Conservation (phyloP, 768 basidiomycete species). For the Russula virescens region DNA sequence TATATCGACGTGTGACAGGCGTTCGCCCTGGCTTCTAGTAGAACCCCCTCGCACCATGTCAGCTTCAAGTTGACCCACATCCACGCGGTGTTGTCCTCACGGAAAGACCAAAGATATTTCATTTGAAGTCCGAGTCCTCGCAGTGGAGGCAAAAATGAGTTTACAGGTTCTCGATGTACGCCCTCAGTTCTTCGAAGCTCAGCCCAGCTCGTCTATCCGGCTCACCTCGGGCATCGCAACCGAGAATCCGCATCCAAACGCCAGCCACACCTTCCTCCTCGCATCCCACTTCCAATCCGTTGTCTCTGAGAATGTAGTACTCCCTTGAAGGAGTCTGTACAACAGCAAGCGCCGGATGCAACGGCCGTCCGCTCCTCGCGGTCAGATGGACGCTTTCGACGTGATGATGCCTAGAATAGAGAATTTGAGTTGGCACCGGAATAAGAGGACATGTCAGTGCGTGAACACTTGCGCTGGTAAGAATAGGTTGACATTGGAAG, state of each 20-base stretch:
- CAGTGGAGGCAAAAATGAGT: constrained; percentile 43
- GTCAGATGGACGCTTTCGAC: constrained; percentile 71
- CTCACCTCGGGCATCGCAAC: constrained; percentile 35
- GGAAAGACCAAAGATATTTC: background rate
- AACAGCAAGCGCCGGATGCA: constrained; percentile 61
- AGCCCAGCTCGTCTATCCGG: background rate
- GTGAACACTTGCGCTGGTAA: constrained; percentile 51
- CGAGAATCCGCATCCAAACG: constrained; percentile 57
- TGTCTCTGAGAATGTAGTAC: constrained; percentile 66
- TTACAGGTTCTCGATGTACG: constrained; percentile 12
- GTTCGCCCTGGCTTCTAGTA: background rate
- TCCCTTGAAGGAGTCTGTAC: constrained; percentile 66
- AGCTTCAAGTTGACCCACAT: background rate
- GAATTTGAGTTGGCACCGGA: background rate
- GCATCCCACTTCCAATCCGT: constrained; percentile 69
- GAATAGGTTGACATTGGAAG: constrained; percentile 47
- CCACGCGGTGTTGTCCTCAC: background rate
- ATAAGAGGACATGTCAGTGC: background rate
- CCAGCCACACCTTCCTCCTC: constrained; percentile 67
- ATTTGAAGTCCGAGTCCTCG: constrained; percentile 45
- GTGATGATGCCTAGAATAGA: constrained; percentile 54
- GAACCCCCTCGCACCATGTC: background rate
- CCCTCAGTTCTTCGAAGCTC: constrained; percentile 13
- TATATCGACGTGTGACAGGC: background rate
- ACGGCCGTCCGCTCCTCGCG: constrained; percentile 33